phyloP scores from a whole-genome alignment of 768 basidiomycete genomes.

The Hortiboletus campestris region DNA sequence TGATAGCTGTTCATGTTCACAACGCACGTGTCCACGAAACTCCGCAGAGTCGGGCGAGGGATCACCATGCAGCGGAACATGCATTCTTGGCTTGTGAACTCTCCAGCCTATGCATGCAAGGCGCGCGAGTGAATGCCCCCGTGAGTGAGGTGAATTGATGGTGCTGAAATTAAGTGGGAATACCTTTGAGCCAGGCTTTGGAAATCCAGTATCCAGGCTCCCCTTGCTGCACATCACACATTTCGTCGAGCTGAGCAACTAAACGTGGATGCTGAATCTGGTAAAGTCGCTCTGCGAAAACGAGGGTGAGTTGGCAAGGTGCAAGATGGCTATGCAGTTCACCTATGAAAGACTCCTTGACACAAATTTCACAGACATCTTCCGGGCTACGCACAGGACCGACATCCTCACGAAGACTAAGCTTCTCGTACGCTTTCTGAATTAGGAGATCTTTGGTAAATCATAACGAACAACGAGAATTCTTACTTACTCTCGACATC shows the following conservation, averaged over 20 bases:
- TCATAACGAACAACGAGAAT: neutral
- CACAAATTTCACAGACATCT: slow-evolving; percentile 64
- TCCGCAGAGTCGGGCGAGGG: slow-evolving; percentile 62
- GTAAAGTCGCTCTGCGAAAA: slow-evolving; percentile 61
- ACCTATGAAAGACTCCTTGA: slow-evolving; percentile 59
- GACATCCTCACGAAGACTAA: slow-evolving; percentile 42
- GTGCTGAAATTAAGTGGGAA: slow-evolving; percentile 6
- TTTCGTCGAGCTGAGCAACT: slow-evolving; percentile 58
- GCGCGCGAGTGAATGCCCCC: neutral
- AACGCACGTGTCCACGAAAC: slow-evolving; percentile 59
- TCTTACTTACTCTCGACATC: slow-evolving; percentile 48
- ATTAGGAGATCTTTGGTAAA: neutral
- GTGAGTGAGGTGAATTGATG: slow-evolving; percentile 12
- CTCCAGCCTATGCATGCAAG: slow-evolving; percentile 61
- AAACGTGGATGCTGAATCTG: slow-evolving; percentile 61
- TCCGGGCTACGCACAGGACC: slow-evolving; percentile 44
- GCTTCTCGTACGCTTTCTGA: slow-evolving; percentile 27
- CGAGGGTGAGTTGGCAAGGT: neutral
- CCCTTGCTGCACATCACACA: slow-evolving; percentile 44
- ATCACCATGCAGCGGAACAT: slow-evolving; percentile 53
- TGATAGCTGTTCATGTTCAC: slow-evolving; percentile 67
- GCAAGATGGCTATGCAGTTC: slow-evolving; percentile 6
- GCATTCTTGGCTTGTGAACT: slow-evolving; percentile 73
- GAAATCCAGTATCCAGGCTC: slow-evolving; percentile 67
- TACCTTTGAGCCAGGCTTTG: slow-evolving; percentile 76